Conservation (phyloP, 345 rosid species). For the Gossypium ekmanianum region DNA sequence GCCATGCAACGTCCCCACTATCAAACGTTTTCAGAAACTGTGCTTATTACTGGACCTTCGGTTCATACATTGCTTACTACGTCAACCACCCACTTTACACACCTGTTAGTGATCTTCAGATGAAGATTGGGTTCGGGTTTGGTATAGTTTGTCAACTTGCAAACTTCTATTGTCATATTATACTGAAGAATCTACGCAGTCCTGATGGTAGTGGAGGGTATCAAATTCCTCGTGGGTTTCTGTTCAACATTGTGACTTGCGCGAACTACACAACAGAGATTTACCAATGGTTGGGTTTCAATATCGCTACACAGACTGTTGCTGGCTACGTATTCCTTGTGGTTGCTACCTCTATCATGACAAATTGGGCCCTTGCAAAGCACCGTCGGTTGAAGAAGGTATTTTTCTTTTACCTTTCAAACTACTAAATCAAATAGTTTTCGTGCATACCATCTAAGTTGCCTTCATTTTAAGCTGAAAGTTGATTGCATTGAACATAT, state of each 20-base stretch:
- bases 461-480: not conserved
- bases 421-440: not conserved
- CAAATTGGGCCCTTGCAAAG: constrained; percentile 97
- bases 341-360: constrained; percentile 84
- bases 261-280: constrained; percentile 98
- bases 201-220: constrained; percentile 74
- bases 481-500: not conserved
- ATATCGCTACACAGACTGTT: constrained; percentile 86
- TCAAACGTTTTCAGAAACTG: constrained; percentile 92
- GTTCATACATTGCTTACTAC: constrained; percentile 79
- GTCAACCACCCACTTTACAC: constrained; percentile 95
- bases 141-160: constrained; percentile 74
- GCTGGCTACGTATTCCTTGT: constrained; percentile 82
- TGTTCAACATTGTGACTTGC: constrained; percentile 91
- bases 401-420: constrained; percentile 6
- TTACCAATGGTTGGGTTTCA: constrained; percentile 98
- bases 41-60: constrained; percentile 92
- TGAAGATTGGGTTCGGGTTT: constrained; percentile 92
- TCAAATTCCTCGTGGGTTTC: constrained; percentile 88
- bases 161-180: constrained; percentile 85
- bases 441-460: not conserved
- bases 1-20: constrained; percentile 92
- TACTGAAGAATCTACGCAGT: constrained; percentile 74
- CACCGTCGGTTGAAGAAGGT: constrained; percentile 92
- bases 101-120: constrained; percentile 79